These are phyloP conservation scores for Chaetomiaceae sp. DNA, from an alignment of 2,329 filamentous ascomycete species.

Conservation along the genomic window DNA sequence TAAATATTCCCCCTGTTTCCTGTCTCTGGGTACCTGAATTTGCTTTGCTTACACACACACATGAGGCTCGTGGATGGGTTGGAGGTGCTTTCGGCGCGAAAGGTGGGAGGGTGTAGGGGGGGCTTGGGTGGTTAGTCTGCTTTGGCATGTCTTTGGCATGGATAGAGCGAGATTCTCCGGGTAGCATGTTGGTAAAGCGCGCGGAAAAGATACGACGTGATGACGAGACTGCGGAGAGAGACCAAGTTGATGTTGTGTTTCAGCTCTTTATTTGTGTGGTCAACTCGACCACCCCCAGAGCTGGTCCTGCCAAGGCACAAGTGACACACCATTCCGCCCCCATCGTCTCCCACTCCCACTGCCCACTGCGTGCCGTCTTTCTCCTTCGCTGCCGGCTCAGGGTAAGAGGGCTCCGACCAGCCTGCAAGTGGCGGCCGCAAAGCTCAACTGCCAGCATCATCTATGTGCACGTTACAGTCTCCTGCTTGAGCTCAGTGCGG, in stretches of 20 bases:
- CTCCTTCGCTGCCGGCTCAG: not conserved
- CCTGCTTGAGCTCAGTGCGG: no score
- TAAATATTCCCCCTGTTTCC: constrained; percentile 4
- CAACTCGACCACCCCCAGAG: no score
- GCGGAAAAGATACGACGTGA: constrained; percentile 2
- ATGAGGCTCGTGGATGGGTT: not conserved
- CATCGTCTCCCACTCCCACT: no score
- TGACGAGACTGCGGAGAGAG: not conserved
- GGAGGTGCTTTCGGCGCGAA: not conserved
- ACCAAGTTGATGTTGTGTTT: no score
- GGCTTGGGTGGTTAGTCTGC: not conserved
- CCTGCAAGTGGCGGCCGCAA: no score
- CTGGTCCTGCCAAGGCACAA: no score
- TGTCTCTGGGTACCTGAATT: not conserved
- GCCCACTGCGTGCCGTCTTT: not conserved
- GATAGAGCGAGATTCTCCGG: not conserved
- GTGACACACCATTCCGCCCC: no score
- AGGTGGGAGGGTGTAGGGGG: not conserved
- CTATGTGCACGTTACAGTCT: no score
- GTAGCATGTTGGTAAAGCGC: not conserved
- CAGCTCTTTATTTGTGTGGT: no score
- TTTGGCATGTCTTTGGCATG: not conserved
- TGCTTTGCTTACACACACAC: no score
- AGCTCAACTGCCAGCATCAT: no score
- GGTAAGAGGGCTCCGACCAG: no score